Evolutionary conservation across 352 stramenopile species (phyloP), one percentile per base, ranked within the genome.

Genomic region (Blastocystis hominis): DNA sequence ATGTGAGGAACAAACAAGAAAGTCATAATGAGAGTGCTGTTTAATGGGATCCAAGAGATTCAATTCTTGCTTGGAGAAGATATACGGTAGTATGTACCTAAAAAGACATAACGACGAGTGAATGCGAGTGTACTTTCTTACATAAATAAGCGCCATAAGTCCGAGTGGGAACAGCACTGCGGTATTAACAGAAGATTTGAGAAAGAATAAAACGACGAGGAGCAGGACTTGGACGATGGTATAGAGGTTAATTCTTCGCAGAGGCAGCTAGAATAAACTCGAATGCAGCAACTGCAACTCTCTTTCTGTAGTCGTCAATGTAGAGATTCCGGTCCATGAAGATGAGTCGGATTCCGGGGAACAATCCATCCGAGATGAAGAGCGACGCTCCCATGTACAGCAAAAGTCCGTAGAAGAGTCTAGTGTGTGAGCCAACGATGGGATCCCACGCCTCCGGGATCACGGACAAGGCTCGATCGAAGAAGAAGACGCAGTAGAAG

Each of bases 111-210:
- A 34, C 30, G 10, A 68, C 20, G 2, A 68, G 20, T 68, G 10
- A 40, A 13, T 24, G 10, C 20, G 34, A 5, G 2, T 38, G 10
- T 64, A 80, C 42, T 61, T 54, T 17, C 70, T 50, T 30, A 80
- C 70, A 62, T 80, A 80, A 61, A 80, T 61, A 40, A 80, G 36
- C 7, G 20, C 70, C 15, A 80, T 13, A 24, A 80, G 55, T 10
- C 70, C 70, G 42, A 80, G 20, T 13, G 70, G 70, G 55, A 80
- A 80, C 53, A 80, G 53, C 46, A 80, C 36, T 5, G 70, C 70
- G 3, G 70, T 80, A 15, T 50, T 63, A 7, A 64, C 24, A 13
- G 70, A 80, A 6, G 38, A 50, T 13, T 80, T 80, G 10, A 80
- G 13, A 4, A 54, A 17, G 38, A 80, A 62, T 1, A 80, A 38